These are phyloP conservation scores for Pseudomassariella vexata DNA, from an alignment of 2,329 filamentous ascomycete species.

Conservation along the genomic window DNA sequence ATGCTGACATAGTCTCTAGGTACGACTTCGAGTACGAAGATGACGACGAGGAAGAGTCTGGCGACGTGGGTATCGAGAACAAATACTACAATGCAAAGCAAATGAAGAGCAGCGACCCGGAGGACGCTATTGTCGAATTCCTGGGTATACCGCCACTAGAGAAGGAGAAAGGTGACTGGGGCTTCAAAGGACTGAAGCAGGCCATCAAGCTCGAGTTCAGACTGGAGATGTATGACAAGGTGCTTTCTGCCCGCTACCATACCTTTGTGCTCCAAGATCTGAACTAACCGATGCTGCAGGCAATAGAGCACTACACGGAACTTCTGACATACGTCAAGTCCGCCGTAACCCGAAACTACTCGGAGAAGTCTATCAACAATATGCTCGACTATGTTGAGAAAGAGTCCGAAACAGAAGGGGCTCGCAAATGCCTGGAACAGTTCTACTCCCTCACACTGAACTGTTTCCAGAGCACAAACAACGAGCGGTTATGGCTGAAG, in stretches of 20 bases:
- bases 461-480: slow-evolving; percentile 96
- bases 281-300: no score
- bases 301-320: slow-evolving; percentile 86
- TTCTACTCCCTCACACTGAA: slow-evolving; percentile 92
- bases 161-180: slow-evolving; percentile 93
- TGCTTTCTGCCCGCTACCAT: no score
- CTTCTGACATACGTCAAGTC: slow-evolving; percentile 96
- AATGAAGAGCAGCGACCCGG: slow-evolving; percentile 79
- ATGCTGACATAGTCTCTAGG: slow-evolving; percentile 30
- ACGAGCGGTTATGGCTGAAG: slow-evolving; percentile 94
- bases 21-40: slow-evolving; percentile 98
- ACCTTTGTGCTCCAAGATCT: no score
- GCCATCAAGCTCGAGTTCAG: slow-evolving; percentile 97
- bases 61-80: slow-evolving; percentile 94
- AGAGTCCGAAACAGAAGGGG: slow-evolving; percentile 62
- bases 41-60: slow-evolving; percentile 80
- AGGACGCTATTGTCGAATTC: slow-evolving; percentile 88
- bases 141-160: slow-evolving; percentile 81
- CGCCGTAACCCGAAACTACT: slow-evolving; percentile 95
- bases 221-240: slow-evolving; percentile 79
- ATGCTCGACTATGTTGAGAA: slow-evolving; percentile 98
- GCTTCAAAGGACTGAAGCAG: slow-evolving; percentile 96
- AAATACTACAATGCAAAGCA: slow-evolving; percentile 99
- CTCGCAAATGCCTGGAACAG: slow-evolving; percentile 78
- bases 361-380: slow-evolving; percentile 98